Conservation (phyloP, 345 rosid genomes). For the Dovyalis caffra region DNA sequence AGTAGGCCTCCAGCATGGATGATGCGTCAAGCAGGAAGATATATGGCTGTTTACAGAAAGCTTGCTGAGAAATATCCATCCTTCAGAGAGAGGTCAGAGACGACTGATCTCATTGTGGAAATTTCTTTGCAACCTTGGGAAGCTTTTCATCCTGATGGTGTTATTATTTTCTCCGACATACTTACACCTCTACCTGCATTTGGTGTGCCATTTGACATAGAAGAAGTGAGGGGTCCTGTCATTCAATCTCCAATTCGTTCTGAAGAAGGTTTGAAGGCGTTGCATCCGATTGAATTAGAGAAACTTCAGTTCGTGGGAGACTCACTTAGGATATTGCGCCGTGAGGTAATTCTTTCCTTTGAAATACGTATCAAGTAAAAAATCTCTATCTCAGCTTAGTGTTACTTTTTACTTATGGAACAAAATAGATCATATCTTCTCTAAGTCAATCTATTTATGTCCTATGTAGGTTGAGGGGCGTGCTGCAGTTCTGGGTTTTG, state of each 20-base stretch:
- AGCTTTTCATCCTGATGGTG: constrained; percentile 89
- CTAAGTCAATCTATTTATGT: constrained; percentile 10
- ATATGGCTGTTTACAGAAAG: constrained; percentile 93
- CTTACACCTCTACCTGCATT: constrained; percentile 93
- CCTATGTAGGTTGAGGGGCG: constrained; percentile 57
- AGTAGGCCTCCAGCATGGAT: constrained; percentile 95
- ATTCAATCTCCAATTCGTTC: constrained; percentile 72
- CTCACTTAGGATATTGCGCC: constrained; percentile 69
- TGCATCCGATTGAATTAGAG: constrained; percentile 76
- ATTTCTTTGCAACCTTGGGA: constrained; percentile 97
- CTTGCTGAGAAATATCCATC: constrained; percentile 91
- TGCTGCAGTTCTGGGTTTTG: constrained; percentile 85
- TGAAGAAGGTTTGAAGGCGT: constrained; percentile 60
- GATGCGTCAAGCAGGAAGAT: constrained; percentile 99
- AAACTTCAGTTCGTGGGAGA: constrained; percentile 76
- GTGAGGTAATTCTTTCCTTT: constrained; percentile 49
- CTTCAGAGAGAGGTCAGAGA: constrained; percentile 92
- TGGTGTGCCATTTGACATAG: constrained; percentile 94
- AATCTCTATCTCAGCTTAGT: neutral
- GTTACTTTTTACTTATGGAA: neutral
- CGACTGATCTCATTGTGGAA: constrained; percentile 87
- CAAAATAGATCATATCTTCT: neutral
- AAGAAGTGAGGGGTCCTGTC: constrained; percentile 82
- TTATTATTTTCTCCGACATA: constrained; percentile 90
- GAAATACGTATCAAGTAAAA: constrained; percentile 14